A percentile compares a stretch with the other conserved stretches of the same genome.
Conservation (phyloP, 2,329 filamentous ascomycete genomes). For the Apiospora marii region DNA sequence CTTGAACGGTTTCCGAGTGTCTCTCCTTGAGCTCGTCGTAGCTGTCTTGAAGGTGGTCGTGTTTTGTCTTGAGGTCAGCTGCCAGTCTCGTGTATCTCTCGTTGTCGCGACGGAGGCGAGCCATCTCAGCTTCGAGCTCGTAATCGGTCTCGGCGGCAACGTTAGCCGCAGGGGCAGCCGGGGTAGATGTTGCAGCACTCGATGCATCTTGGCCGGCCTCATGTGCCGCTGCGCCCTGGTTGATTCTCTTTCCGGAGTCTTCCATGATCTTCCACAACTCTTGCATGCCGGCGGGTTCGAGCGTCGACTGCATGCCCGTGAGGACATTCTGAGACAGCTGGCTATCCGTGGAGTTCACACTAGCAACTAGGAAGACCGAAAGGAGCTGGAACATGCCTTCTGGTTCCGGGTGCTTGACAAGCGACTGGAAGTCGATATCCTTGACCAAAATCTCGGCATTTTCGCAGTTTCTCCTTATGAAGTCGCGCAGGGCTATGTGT, state of each 20-base stretch:
- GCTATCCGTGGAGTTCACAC: slow-evolving; percentile 64
- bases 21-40: slow-evolving; percentile 66
- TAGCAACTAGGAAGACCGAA: slow-evolving; percentile 69
- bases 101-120: slow-evolving; percentile 57
- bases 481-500: slow-evolving; percentile 62
- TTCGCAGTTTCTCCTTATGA: slow-evolving; percentile 60
- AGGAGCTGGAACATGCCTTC: slow-evolving; percentile 66
- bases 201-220: slow-evolving; percentile 27
- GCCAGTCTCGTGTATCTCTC: slow-evolving; percentile 63
- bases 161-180: slow-evolving; percentile 45
- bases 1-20: slow-evolving; percentile 65
- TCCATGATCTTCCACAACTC: slow-evolving; percentile 33
- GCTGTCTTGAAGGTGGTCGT: slow-evolving; percentile 67
- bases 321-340: slow-evolving; percentile 60
- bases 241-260: slow-evolving; percentile 38
- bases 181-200: slow-evolving; percentile 42
- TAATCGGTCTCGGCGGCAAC: slow-evolving; percentile 56
- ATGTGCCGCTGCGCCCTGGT: slow-evolving; percentile 47
- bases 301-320: slow-evolving; percentile 49
- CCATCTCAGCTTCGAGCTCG: slow-evolving; percentile 63
- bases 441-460: slow-evolving; percentile 61
- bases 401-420: slow-evolving; percentile 63
- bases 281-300: slow-evolving; percentile 46
- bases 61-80: slow-evolving; percentile 65
- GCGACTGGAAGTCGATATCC: slow-evolving; percentile 63